These are phyloP conservation scores for Nigrograna mackinnonii DNA, from an alignment of 2,329 filamentous ascomycete genomes.

Conservation along the genomic window DNA sequence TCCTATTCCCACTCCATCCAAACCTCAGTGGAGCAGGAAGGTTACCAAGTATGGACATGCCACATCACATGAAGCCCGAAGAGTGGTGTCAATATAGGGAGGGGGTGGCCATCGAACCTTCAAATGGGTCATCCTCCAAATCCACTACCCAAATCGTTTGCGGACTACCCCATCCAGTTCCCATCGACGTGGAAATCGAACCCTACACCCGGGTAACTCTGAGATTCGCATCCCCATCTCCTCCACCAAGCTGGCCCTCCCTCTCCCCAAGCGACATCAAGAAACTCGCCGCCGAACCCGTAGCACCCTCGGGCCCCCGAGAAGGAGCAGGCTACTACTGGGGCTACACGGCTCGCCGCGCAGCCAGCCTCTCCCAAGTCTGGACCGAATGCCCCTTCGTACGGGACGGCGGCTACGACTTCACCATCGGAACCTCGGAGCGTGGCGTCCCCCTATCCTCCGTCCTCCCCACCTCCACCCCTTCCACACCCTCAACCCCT, in stretches of 20 bases:
- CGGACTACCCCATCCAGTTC: slow-evolving; percentile 52
- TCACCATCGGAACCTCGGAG: slow-evolving; percentile 84
- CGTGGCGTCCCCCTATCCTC: slow-evolving; percentile 59
- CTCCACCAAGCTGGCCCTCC: slow-evolving; percentile 36
- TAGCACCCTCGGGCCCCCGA: slow-evolving; percentile 70
- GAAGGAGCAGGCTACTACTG: slow-evolving; percentile 83
- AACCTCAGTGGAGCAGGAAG: slow-evolving; percentile 75
- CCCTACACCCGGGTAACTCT: slow-evolving; percentile 75
- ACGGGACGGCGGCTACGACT: slow-evolving; percentile 75
- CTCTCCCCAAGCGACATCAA: slow-evolving; percentile 23
- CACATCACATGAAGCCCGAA: slow-evolving; percentile 75
- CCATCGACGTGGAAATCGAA: slow-evolving; percentile 65
- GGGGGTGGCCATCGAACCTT: slow-evolving; percentile 63
- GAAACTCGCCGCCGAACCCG: slow-evolving; percentile 57
- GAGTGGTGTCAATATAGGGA: slow-evolving; percentile 83
- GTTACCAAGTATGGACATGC: slow-evolving; percentile 80
- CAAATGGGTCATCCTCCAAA: slow-evolving; percentile 51
- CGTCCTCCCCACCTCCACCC: slow-evolving; percentile 25
- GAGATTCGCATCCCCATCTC: slow-evolving; percentile 57
- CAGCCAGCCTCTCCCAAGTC: slow-evolving; percentile 68
- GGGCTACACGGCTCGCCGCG: slow-evolving; percentile 75
- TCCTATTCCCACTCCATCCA: slow-evolving; percentile 76
- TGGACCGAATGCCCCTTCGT: slow-evolving; percentile 78
- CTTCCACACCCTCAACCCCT: not conserved
- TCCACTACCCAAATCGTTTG: slow-evolving; percentile 45